phyloP scores from a whole-genome alignment of 1,284 basidiomycete species.

The Puccinia triticina region DNA sequence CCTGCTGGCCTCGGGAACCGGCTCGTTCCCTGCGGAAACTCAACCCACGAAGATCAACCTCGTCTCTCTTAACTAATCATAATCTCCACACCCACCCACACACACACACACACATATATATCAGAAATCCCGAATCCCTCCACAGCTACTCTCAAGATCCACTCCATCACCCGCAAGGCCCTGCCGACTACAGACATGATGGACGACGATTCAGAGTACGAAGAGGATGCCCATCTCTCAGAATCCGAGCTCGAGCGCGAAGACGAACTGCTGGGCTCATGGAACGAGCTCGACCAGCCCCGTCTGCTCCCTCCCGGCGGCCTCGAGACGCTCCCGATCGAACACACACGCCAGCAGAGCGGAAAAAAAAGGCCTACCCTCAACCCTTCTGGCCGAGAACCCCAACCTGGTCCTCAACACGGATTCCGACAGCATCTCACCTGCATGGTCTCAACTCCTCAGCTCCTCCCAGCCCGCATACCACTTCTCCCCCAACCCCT shows the following conservation, averaged over 20 bases:
- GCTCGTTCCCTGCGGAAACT: not conserved
- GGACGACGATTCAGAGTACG: constrained; percentile 10
- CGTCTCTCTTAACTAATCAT: not conserved
- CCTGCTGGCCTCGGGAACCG: not conserved
- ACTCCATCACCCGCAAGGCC: constrained; percentile 31
- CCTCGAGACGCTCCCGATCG: not conserved
- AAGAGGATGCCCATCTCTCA: not conserved
- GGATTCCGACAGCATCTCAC: constrained; percentile 32
- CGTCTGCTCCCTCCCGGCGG: constrained; percentile 12
- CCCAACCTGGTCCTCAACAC: constrained; percentile 17
- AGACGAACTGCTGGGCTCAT: constrained; percentile 12
- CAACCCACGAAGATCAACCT: not conserved
- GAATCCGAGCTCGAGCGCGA: constrained; percentile 19
- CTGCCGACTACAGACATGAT: not conserved
- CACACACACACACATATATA: no score
- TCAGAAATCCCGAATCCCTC: not conserved
- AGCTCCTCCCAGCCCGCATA: not conserved
- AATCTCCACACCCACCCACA: no score
- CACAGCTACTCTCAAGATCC: constrained; percentile 1
- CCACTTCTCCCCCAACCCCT: not conserved
- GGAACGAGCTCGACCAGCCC: constrained; percentile 19
- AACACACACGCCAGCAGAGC: constrained; percentile 12
- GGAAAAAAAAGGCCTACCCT: constrained; percentile 18
- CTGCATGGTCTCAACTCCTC: constrained; percentile 34
- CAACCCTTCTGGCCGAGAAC: constrained; percentile 19